Conservation (phyloP, 352 stramenopile species). For the Phytophthora sansomeana region DNA sequence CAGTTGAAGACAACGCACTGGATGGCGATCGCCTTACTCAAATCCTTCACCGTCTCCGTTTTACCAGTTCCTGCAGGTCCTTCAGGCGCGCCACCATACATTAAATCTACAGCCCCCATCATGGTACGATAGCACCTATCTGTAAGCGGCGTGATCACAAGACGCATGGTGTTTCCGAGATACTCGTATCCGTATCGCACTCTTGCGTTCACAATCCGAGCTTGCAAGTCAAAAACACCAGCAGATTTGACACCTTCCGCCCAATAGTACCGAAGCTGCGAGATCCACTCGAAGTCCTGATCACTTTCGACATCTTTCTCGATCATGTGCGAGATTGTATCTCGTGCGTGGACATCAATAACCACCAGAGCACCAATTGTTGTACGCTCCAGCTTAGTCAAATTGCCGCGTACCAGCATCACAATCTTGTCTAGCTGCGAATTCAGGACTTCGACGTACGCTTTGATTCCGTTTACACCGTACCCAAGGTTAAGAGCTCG, state of each 20-base stretch:
- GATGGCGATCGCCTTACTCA: slow-evolving; percentile 95
- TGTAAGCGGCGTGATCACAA: slow-evolving; percentile 96
- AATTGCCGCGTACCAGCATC: slow-evolving; percentile 91
- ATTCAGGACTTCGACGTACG: slow-evolving; percentile 89
- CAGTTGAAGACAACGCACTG: slow-evolving; percentile 97
- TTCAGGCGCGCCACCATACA: slow-evolving; percentile 94
- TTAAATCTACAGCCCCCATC: slow-evolving; percentile 93
- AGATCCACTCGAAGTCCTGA: slow-evolving; percentile 95
- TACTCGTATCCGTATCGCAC: slow-evolving; percentile 94
- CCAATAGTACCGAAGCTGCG: slow-evolving; percentile 95
- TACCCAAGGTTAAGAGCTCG: slow-evolving; percentile 75
- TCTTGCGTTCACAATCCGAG: slow-evolving; percentile 89
- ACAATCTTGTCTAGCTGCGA: slow-evolving; percentile 90
- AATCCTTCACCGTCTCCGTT: slow-evolving; percentile 95
- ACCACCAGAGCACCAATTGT: slow-evolving; percentile 94
- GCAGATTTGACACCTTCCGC: slow-evolving; percentile 64
- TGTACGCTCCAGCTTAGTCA: slow-evolving; percentile 92
- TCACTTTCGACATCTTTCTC: slow-evolving; percentile 89
- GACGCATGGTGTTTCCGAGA: slow-evolving; percentile 92
- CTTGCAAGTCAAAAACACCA: slow-evolving; percentile 76
- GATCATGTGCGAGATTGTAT: slow-evolving; percentile 94
- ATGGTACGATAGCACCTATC: slow-evolving; percentile 96
- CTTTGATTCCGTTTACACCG: slow-evolving; percentile 72
- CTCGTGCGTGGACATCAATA: slow-evolving; percentile 93
- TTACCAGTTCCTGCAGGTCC: slow-evolving; percentile 95